These are phyloP conservation scores for Panaeolus cyanescens DNA, from an alignment of 768 basidiomycete genomes.

Conservation along the genomic window DNA sequence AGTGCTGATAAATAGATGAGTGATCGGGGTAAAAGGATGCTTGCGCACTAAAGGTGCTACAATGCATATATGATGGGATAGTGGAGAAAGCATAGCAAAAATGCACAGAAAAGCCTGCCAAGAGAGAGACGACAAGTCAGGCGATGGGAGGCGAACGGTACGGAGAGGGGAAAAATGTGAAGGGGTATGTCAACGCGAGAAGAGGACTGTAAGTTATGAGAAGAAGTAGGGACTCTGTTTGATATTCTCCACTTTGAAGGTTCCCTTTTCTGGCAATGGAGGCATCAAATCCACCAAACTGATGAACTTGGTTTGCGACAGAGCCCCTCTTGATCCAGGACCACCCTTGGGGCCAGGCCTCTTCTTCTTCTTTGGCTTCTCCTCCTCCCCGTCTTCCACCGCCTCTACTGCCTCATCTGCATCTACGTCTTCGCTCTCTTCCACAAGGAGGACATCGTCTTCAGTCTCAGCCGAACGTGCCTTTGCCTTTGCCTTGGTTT, in stretches of 20 bases:
- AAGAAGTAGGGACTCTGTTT: constrained; percentile 91
- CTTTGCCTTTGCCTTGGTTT: constrained; percentile 14
- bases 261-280: constrained; percentile 80
- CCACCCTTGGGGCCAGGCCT: constrained; percentile 25
- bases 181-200: background rate
- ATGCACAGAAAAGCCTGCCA: too few species aligned
- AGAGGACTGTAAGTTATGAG: constrained; percentile 52
- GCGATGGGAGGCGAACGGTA: background rate
- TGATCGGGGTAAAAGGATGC: too few species aligned
- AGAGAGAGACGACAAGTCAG: background rate
- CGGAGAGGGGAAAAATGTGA: background rate
- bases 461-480: background rate
- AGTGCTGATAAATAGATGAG: too few species aligned
- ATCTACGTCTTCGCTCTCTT: constrained; percentile 4
- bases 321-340: constrained; percentile 2
- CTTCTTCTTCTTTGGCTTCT: constrained; percentile 10
- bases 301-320: constrained; percentile 64
- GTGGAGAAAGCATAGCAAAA: too few species aligned
- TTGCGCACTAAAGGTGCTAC: too few species aligned
- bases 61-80: too few species aligned
- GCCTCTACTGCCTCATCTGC: constrained; percentile 12
- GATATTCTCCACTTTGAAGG: constrained; percentile 82
- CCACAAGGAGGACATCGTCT: background rate
- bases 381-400: constrained; percentile 15
- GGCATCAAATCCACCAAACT: constrained; percentile 76